Evolutionary conservation across 139 green algal species (phyloP).

Genomic region (Picochlorum costavermella): DNA sequence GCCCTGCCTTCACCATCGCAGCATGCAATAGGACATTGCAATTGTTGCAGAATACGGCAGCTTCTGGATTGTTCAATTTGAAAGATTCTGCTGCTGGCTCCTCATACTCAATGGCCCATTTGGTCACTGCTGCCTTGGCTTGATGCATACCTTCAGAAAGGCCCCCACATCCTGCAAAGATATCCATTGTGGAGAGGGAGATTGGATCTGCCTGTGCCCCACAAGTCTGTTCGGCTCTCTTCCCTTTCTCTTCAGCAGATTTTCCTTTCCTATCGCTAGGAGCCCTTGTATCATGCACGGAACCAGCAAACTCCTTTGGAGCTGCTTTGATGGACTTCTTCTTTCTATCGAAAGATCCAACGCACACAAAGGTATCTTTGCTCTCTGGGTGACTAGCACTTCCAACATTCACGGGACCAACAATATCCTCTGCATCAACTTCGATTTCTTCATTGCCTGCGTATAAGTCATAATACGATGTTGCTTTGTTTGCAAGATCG

Average conservation of each 20-base stretch:
- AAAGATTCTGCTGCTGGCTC: slow-evolving; percentile 78
- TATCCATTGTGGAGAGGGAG: slow-evolving; percentile 78
- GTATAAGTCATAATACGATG: slow-evolving; percentile 68
- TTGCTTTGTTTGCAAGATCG: slow-evolving; percentile 60
- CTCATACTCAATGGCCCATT: slow-evolving; percentile 97
- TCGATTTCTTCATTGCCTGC: slow-evolving; percentile 35
- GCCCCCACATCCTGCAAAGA: slow-evolving; percentile 93
- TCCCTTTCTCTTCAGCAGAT: slow-evolving; percentile 13
- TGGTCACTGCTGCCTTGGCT: slow-evolving; percentile 56
- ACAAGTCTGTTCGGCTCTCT: background rate
- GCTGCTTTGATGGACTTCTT: slow-evolving; percentile 17
- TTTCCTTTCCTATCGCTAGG: slow-evolving; percentile 6
- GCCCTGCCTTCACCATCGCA: slow-evolving; percentile 72
- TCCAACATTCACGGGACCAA: slow-evolving; percentile 46
- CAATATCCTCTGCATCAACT: slow-evolving; percentile 42
- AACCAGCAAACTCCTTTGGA: slow-evolving; percentile 10
- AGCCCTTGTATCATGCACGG: slow-evolving; percentile 8
- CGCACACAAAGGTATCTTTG: slow-evolving; percentile 29
- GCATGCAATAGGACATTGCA: slow-evolving; percentile 85
- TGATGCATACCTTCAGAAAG: slow-evolving; percentile 91
- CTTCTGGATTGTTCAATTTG: slow-evolving; percentile 74
- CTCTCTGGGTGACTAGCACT: slow-evolving; percentile 11
- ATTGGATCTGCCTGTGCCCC: slow-evolving; percentile 20
- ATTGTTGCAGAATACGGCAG: slow-evolving; percentile 70
- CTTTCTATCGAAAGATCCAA: slow-evolving; percentile 42